Evolutionary conservation across 345 rosid species (phyloP).

Genomic region (Angophora floribunda): DNA sequence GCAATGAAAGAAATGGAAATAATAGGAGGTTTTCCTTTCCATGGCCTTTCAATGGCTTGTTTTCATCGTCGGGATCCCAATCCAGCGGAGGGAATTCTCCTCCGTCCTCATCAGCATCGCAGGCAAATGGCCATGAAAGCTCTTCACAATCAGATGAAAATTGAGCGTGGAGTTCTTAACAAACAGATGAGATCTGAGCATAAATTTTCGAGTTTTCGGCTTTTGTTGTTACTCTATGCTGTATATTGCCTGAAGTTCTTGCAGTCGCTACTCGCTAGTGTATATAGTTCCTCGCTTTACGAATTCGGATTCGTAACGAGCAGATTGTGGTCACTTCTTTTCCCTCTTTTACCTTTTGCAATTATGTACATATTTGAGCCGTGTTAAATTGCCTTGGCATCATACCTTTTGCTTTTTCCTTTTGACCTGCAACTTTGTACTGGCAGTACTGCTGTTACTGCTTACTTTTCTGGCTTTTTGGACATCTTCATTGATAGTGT

Average conservation of each 20-base stretch:
- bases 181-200: background rate
- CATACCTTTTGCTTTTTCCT: background rate
- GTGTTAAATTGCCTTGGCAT: background rate
- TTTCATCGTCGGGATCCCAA: constrained; percentile 52
- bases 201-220: background rate
- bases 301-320: background rate
- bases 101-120: constrained; percentile 21
- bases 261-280: background rate
- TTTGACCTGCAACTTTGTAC: background rate
- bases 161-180: background rate
- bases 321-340: background rate
- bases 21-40: constrained; percentile 66
- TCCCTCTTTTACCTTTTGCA: background rate
- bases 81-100: constrained; percentile 30
- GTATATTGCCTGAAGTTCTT: background rate
- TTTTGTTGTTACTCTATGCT: background rate
- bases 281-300: background rate
- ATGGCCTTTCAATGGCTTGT: constrained; percentile 81
- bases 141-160: constrained; percentile 25
- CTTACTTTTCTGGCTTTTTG: background rate
- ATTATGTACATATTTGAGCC: background rate
- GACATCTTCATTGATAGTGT: background rate
- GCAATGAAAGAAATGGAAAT: constrained; percentile 36
- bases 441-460: background rate
- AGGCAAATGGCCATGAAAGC: constrained; percentile 13